Conservation (phyloP, 75 land plant species). For the Larix kaempferi region DNA sequence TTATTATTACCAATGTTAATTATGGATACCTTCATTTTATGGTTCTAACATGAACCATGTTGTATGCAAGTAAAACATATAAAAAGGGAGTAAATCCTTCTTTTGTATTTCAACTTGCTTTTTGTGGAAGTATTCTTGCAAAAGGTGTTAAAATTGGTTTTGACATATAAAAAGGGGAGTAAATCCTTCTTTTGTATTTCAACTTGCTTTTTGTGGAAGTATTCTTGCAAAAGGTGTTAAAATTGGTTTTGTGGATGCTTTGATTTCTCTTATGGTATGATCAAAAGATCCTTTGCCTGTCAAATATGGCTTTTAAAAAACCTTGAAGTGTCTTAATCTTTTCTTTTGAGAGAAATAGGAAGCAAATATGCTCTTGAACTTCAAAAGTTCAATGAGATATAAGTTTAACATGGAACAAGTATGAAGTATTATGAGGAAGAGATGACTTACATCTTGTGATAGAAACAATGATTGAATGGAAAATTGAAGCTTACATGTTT, state of each 20-base stretch:
- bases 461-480: neutral
- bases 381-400: neutral
- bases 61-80: conserved; percentile 3
- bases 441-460: neutral
- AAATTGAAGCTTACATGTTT: neutral
- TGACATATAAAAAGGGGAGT: conserved; percentile 22
- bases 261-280: conserved; percentile 69
- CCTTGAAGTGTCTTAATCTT: neutral
- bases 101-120: conserved; percentile 43
- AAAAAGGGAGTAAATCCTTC: conserved; percentile 23
- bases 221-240: conserved; percentile 40
- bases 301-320: neutral
- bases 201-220: conserved; percentile 46
- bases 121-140: conserved; percentile 31
- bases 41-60: neutral
- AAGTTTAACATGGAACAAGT: neutral
- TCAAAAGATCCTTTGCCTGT: neutral
- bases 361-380: no score
- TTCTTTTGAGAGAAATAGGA: no score
- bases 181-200: conserved; percentile 54
- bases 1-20: neutral
- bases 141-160: conserved; percentile 64
- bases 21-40: neutral
- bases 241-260: conserved; percentile 56
- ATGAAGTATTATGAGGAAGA: neutral